Percentiles rank a stretch among this genome's conserved stretches.
Evolutionary conservation across 306 rosid genomes (phyloP).

Genomic region (Pachyrhizus erosus): DNA sequence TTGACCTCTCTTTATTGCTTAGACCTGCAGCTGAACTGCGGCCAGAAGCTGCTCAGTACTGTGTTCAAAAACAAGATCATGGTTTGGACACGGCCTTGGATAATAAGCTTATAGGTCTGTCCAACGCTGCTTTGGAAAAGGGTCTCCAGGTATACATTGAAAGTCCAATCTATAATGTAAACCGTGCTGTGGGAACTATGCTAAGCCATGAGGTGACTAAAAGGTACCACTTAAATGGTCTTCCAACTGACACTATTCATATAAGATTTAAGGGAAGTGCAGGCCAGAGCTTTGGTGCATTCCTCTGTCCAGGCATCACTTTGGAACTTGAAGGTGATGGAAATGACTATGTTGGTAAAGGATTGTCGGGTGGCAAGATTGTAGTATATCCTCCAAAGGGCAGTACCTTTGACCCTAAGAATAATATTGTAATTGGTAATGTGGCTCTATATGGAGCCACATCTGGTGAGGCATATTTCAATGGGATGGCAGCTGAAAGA

Average conservation of each 20-base stretch:
- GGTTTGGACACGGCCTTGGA: slow-evolving; percentile 22
- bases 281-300: slow-evolving; percentile 20
- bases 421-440: slow-evolving; percentile 26
- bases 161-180: slow-evolving; percentile 3
- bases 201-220: slow-evolving; percentile 19
- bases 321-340: slow-evolving; percentile 21
- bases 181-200: slow-evolving; percentile 19
- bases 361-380: slow-evolving; percentile 17
- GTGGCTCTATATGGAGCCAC: slow-evolving; percentile 23
- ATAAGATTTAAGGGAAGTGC: slow-evolving; percentile 5
- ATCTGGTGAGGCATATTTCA: slow-evolving; percentile 24
- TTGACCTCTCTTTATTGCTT: slow-evolving; percentile 18
- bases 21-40: slow-evolving; percentile 30
- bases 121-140: slow-evolving; percentile 9
- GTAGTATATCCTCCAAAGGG: slow-evolving; percentile 3
- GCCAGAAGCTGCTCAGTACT: slow-evolving; percentile 17
- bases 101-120: slow-evolving; percentile 12
- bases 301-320: slow-evolving; percentile 9
- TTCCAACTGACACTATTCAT: slow-evolving; percentile 24
- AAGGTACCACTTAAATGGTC: neutral
- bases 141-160: slow-evolving; percentile 23
- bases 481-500: slow-evolving; percentile 26
- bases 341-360: slow-evolving; percentile 24
- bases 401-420: slow-evolving; percentile 19
- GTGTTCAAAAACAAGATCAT: slow-evolving; percentile 22